These are phyloP conservation scores for Pilatotrama ljubarskyi DNA, from an alignment of 768 basidiomycete species.

Conservation along the genomic window DNA sequence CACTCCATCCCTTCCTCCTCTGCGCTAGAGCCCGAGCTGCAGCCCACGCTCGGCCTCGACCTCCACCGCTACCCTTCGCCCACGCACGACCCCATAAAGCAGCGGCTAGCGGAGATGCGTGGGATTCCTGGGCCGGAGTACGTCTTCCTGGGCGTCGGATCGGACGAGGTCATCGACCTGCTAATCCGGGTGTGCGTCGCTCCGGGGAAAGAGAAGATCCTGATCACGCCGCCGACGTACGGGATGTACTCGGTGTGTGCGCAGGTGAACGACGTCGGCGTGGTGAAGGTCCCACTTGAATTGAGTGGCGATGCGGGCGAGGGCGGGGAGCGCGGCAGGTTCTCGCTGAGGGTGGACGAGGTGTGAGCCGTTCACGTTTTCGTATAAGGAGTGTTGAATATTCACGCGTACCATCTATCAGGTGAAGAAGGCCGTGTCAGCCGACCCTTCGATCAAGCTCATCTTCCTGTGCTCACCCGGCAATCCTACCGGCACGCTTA, in stretches of 20 bases:
- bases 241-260: conserved; percentile 97
- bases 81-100: conserved; percentile 77
- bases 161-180: conserved; percentile 95
- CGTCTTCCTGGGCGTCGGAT: conserved; percentile 94
- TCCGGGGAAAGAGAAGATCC: conserved; percentile 77
- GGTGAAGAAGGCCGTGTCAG: conserved; percentile 69
- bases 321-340: conserved; percentile 69
- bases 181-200: conserved; percentile 87
- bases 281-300: conserved; percentile 76
- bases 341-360: conserved; percentile 73
- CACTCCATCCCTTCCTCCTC: conserved; percentile 60
- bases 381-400: background rate
- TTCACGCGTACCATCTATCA: conserved; percentile 31
- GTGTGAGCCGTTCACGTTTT: conserved; percentile 42
- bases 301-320: conserved; percentile 61
- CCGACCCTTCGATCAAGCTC: conserved; percentile 81
- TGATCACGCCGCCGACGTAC: conserved; percentile 94
- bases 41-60: conserved; percentile 45
- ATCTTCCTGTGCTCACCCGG: conserved; percentile 96
- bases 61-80: conserved; percentile 96
- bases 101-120: conserved; percentile 71
- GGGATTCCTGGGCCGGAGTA: conserved; percentile 57
- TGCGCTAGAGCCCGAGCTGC: conserved; percentile 36
- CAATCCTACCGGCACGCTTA: conserved; percentile 90
- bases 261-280: conserved; percentile 88